A percentile compares a stretch with the other conserved stretches of the same genome.
phyloP scores from a whole-genome alignment of 352 stramenopile species.

The Globisporangium rhizosaccharum region DNA sequence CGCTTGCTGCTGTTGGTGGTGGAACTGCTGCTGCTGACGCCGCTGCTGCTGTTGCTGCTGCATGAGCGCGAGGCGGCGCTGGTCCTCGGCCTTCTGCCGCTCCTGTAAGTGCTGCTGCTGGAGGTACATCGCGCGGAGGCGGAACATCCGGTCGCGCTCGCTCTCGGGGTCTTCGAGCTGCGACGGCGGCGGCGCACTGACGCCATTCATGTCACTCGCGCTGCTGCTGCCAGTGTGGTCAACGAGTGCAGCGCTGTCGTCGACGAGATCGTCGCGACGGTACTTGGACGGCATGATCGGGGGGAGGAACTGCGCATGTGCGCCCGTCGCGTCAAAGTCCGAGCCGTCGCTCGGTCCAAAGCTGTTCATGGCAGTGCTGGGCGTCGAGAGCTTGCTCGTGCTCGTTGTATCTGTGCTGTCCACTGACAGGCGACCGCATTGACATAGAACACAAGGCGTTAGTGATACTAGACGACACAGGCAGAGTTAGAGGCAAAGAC shows the following conservation, averaged over 20 bases:
- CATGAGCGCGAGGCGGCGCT: constrained; percentile 12
- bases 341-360: neutral
- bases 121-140: constrained; percentile 11
- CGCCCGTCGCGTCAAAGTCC: neutral
- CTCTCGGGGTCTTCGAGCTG: constrained; percentile 5
- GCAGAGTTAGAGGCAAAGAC: neutral
- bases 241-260: neutral
- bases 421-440: neutral
- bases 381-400: neutral
- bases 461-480: too few species aligned
- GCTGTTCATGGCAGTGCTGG: neutral
- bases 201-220: neutral
- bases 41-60: constrained; percentile 20
- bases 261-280: neutral
- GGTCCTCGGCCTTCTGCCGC: constrained; percentile 13
- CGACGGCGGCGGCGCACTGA: neutral
- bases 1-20: constrained; percentile 1
- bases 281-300: constrained; percentile 8
- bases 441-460: neutral
- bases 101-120: constrained; percentile 15
- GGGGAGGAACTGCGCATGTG: constrained; percentile 16
- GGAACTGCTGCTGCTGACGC: neutral
- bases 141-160: constrained; percentile 12
- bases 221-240: neutral
- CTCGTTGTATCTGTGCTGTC: neutral